Evolutionary conservation across 2,329 filamentous ascomycete genomes (phyloP).

Genomic region (Nothophoma quercina): DNA sequence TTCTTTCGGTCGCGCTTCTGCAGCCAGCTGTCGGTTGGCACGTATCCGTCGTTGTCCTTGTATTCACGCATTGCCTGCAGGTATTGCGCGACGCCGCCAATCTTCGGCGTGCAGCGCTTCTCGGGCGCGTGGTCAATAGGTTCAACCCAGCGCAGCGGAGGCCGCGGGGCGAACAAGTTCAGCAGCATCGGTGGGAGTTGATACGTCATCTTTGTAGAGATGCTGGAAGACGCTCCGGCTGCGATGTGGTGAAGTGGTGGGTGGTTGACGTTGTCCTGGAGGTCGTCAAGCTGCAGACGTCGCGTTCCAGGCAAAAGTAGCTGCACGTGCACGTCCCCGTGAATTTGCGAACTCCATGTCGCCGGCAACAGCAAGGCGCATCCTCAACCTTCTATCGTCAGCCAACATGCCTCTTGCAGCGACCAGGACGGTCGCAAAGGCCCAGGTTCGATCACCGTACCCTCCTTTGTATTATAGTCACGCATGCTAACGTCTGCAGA

Average conservation of each 20-base stretch:
- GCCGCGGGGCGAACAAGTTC: conserved; percentile 92
- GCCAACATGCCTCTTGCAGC: conserved; percentile 57
- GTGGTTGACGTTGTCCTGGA: no score
- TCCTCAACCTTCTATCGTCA: conserved; percentile 22
- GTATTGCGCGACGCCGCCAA: conserved; percentile 77
- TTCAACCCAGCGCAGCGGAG: conserved; percentile 87
- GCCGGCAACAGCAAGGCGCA: conserved; percentile 1
- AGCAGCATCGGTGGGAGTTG: conserved; percentile 92
- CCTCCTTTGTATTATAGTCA: neutral
- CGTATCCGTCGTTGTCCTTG: conserved; percentile 77
- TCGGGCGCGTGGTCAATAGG: conserved; percentile 84
- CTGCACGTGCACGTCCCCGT: conserved; percentile 44
- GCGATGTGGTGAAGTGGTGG: conserved; percentile 24
- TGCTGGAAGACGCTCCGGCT: conserved; percentile 47
- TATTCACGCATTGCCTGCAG: conserved; percentile 78
- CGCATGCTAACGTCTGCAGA: conserved; percentile 9
- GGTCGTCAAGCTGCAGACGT: no score
- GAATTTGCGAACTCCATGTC: conserved; percentile 8
- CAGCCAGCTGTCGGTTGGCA: conserved; percentile 91
- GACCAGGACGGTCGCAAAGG: conserved; percentile 62
- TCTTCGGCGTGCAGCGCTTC: conserved; percentile 75
- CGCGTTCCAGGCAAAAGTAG: conserved; percentile 18
- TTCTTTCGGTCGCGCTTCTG: conserved; percentile 85
- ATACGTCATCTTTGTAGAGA: conserved; percentile 78
- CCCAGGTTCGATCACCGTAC: conserved; percentile 57